Evolutionary conservation across 2,329 filamentous ascomycete species (phyloP).

Genomic region (Penicillium polonicum): DNA sequence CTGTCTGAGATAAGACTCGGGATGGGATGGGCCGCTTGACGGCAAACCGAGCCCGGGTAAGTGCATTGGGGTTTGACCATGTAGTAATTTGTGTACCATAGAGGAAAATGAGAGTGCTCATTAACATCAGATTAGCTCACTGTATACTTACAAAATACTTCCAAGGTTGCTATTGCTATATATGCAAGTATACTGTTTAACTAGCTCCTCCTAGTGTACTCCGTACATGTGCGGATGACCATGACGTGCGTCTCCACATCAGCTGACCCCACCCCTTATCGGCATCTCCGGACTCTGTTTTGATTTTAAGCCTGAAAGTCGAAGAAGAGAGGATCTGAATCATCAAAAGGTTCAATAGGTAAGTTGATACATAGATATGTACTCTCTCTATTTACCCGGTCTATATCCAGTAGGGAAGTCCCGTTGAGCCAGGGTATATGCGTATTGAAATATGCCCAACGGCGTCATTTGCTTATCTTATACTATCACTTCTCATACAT

Average conservation of each 20-base stretch:
- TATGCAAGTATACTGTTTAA: no score
- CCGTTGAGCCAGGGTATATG: neutral
- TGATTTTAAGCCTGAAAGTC: neutral
- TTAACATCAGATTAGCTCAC: neutral
- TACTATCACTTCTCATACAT: slow-evolving; percentile 11
- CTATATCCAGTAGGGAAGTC: neutral
- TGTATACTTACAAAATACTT: neutral
- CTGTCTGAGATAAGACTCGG: slow-evolving; percentile 13
- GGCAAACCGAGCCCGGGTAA: slow-evolving; percentile 11
- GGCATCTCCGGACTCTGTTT: neutral
- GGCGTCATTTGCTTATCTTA: slow-evolving; percentile 7
- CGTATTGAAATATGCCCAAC: neutral
- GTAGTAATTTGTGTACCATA: slow-evolving; percentile 32
- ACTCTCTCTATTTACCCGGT: neutral
- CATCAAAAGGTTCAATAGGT: neutral
- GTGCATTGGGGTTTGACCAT: slow-evolving; percentile 17
- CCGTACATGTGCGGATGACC: slow-evolving; percentile 4
- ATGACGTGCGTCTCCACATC: slow-evolving; percentile 13
- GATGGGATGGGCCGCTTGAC: slow-evolving; percentile 6
- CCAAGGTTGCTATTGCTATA: neutral
- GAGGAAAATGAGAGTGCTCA: slow-evolving; percentile 25
- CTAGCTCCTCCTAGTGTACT: no score
- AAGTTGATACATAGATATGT: neutral
- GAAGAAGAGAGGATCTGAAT: neutral
- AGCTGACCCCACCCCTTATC: slow-evolving; percentile 14